Base-by-base conservation (phyloP, 768 basidiomycete species). In the Galerina marginata region DNA sequence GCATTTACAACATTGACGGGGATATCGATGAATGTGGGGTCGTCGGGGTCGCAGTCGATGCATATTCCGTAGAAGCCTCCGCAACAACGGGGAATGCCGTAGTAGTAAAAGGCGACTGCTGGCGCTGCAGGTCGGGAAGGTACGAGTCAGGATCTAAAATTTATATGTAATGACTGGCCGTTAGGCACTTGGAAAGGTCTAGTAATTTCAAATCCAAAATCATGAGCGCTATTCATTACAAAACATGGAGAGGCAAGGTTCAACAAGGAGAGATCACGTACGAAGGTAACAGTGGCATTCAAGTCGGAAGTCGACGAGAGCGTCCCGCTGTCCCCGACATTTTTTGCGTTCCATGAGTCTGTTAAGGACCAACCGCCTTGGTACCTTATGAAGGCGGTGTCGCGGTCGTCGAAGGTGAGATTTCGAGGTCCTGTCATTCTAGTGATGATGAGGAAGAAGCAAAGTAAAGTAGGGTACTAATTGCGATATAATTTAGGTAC, bases 1-100 rank as follows among this genome's bases (percentile, higher is more conserved):
- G 45, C 7, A 49, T 75, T 67, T 20, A 75, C 65, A 7, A 60
- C 74, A 52, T 75, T 65, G 49, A 75, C 71, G 6, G 51, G 20
- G 20, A 20, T 20, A 20, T 20, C 45, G 20, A 66, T 55, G 58
- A 69, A 72, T 23, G 60, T 59, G 2, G 61, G 67, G 33, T 67
- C 54, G 38, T 69, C 66, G 36, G 69, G 70, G 58, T 73, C 72
- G 59, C 75, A 76, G 60, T 75, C 74, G 47, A 75, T 60, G 58
- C 73, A 75, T 9, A 74, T 72, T 5, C 68, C 70, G 42, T 74
- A 75, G 14, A 52, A 47, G 2, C 71, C 73, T 4, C 74, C 73
- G 23, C 61, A 60, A 47, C 65, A 71, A n/a, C 72, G 63, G 12
- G 25, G 50, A 15, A 75, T 74, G 7, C 74, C 74, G 58, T 65